Evolutionary conservation across 1,284 basidiomycete species (phyloP), one percentile per base, ranked within the genome.

Genomic region (Ustilago lituana): DNA sequence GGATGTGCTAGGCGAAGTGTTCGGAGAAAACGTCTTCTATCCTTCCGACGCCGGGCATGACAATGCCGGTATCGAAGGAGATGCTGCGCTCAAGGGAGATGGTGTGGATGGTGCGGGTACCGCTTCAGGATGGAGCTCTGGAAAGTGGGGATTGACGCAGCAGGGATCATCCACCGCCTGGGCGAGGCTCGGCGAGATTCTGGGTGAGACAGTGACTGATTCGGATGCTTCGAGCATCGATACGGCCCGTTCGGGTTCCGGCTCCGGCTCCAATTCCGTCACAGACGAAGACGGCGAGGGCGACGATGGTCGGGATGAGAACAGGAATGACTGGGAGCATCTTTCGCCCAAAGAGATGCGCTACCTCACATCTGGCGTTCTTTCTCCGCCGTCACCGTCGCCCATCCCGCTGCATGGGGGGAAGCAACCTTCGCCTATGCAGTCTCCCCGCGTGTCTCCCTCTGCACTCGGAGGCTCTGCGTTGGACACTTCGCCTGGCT

Each of bases 1-100:
- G 57, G 85, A 85, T 57, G 82, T 86, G 15, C 78, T 86, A 4
- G 82, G 81, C 10, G 85, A 86, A 52, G 83, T 86, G n/a, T 85
- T 86, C 59, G 78, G 71, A 38, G 73, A 74, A 46, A 58, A 73
- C 20, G 54, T 65, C 31, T 56, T 59, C 50, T 53, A 67, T 36
- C 56, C 59, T 10, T 53, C 66, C 5, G 53, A 46, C 11, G 41
- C 46, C 39, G 36, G 44, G 11, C 33, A 53, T 12, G 38, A 69
- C 10, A 20, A 12, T 12, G 38, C 51, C 22, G 37, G 8, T 11
- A 53, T 45, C 6, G 52, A 27, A 1, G 53, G 53, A 3, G 54
- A 22, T 1, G 43, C 31, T 4, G 22, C 29, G 11, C 31, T 12
- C 12, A 44, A 32, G 23, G 66, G 31, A 12, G 45, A 40, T 19